A percentile compares a stretch with the other conserved stretches of the same genome.
Evolutionary conservation across 1,139 yeast genomes (phyloP).

Genomic region (Hanseniaspora uvarum): DNA sequence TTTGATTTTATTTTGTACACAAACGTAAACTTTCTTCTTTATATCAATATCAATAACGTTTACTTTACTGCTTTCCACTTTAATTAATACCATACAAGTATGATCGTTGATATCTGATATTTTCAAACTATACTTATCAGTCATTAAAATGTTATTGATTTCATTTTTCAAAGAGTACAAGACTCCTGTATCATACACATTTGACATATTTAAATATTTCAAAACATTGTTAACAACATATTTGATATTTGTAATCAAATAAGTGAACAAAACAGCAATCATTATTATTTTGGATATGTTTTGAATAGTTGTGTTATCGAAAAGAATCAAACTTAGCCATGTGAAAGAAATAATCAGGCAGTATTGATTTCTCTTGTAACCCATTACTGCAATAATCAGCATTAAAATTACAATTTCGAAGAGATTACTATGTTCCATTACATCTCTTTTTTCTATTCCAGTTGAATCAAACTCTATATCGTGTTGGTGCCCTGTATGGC

Average conservation of each 20-base stretch:
- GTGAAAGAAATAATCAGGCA: background rate
- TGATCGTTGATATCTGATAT: background rate
- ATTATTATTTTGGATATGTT: background rate
- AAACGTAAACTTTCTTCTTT: conserved; percentile 4
- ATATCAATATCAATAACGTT: conserved; percentile 12
- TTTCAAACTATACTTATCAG: conserved; percentile 12
- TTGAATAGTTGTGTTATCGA: background rate
- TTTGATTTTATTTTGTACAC: background rate
- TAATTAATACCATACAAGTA: conserved; percentile 5
- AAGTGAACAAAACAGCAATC: background rate
- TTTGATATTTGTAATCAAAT: background rate
- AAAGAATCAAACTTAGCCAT: background rate
- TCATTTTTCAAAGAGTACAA: conserved; percentile 1
- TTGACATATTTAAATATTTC: conserved; percentile 7
- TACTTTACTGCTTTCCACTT: conserved; percentile 1
- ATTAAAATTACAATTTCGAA: background rate
- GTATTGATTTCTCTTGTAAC: background rate
- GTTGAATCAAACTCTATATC: background rate
- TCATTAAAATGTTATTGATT: conserved; percentile 5
- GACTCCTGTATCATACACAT: background rate
- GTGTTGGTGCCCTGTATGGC: conserved; percentile 14
- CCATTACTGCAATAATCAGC: background rate
- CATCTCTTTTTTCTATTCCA: background rate
- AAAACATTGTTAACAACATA: background rate
- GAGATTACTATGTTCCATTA: background rate